Conservation (phyloP, 1,284 basidiomycete genomes). For the Ganoderma resinaceum region DNA sequence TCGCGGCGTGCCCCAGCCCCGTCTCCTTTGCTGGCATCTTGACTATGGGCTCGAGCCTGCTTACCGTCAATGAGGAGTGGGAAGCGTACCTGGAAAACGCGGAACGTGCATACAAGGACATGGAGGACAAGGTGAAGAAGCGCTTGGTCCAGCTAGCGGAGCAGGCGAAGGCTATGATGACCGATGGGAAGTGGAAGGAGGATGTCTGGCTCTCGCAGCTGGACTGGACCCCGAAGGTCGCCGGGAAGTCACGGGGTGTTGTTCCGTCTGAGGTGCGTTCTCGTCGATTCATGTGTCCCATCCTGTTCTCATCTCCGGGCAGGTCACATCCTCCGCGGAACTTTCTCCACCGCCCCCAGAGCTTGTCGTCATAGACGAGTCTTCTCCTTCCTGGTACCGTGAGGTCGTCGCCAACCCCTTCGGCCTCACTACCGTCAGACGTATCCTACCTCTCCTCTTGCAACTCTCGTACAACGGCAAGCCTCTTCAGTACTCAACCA, state of each 20-base stretch:
- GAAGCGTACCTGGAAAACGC: constrained; percentile 81
- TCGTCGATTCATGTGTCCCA: constrained; percentile 11
- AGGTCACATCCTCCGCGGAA: not conserved
- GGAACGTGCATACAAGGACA: constrained; percentile 79
- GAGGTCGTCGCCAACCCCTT: constrained; percentile 60
- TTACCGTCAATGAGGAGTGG: constrained; percentile 94
- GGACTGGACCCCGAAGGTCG: constrained; percentile 93
- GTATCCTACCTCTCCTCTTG: constrained; percentile 82
- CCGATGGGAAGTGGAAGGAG: constrained; percentile 63
- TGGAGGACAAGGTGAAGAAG: constrained; percentile 78
- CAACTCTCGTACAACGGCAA: constrained; percentile 75
- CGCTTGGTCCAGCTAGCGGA: constrained; percentile 77
- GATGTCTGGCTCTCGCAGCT: constrained; percentile 92
- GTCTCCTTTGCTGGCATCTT: constrained; percentile 93
- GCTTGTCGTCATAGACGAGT: constrained; percentile 2
- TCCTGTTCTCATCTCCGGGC: not conserved
- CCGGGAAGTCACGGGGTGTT: constrained; percentile 74
- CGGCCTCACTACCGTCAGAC: constrained; percentile 63
- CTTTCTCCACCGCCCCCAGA: not conserved
- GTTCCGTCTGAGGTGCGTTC: constrained; percentile 32
- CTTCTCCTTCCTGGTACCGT: constrained; percentile 77
- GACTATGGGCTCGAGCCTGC: constrained; percentile 91
- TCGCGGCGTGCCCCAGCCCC: constrained; percentile 88
- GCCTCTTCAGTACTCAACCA: constrained; percentile 68
- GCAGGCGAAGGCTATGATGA: constrained; percentile 58